These are phyloP conservation scores for Cenchrus americanus DNA, from an alignment of 176 grass and related monocot genomes.

Conservation along the genomic window DNA sequence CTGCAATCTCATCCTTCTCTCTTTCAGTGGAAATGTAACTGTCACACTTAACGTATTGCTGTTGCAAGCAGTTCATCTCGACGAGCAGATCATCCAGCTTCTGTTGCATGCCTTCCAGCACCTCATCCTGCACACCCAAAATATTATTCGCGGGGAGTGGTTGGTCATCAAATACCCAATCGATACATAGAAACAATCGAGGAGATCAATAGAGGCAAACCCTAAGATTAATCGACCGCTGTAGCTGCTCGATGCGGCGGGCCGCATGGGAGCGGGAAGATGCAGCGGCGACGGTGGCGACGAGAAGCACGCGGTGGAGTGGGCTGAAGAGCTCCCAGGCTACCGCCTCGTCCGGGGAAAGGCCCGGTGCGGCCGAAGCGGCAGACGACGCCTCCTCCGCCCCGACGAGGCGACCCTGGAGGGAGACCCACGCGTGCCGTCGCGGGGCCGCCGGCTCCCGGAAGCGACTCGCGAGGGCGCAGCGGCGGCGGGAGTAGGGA, in stretches of 20 bases:
- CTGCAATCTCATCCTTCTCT: neutral
- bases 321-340: constrained; percentile 92
- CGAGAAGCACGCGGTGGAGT: constrained; percentile 76
- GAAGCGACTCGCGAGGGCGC: constrained; percentile 60
- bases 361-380: constrained; percentile 28
- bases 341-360: constrained; percentile 39
- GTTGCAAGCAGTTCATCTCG: constrained; percentile 68
- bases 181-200: neutral
- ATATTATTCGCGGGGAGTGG: neutral
- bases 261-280: constrained; percentile 60
- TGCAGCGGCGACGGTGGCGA: constrained; percentile 75
- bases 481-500: constrained; percentile 31
- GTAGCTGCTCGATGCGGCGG: constrained; percentile 67
- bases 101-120: constrained; percentile 82
- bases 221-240: constrained; percentile 69
- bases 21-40: constrained; percentile 35
- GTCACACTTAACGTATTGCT: constrained; percentile 50
- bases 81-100: constrained; percentile 80
- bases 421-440: constrained; percentile 60
- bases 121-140: constrained; percentile 57
- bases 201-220: constrained; percentile 38
- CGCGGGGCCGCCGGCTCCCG: constrained; percentile 51
- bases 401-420: constrained; percentile 73
- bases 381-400: constrained; percentile 65
- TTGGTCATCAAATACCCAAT: neutral